phyloP scores from a whole-genome alignment of 1,284 basidiomycete species.

The Lentinula novae-zelandiae region DNA sequence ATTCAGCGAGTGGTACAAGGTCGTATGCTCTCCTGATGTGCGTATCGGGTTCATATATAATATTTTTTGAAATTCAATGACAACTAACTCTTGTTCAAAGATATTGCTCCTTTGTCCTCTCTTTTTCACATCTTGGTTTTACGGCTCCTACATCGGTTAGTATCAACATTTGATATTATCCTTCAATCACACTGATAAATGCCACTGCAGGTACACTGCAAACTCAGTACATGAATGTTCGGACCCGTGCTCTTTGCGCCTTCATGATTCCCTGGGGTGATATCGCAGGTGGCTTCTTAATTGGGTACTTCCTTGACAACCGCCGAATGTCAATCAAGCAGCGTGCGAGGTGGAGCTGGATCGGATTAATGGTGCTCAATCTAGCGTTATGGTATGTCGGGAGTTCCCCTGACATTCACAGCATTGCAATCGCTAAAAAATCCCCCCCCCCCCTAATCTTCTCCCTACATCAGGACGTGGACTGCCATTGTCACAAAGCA shows the following conservation, averaged over 20 bases:
- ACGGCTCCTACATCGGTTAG: constrained; percentile 27
- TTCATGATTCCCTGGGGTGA: constrained; percentile 29
- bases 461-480: constrained; percentile 24
- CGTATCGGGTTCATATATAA: background rate
- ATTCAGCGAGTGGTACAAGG: constrained; percentile 24
- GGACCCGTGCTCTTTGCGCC: constrained; percentile 27
- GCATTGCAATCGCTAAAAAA: no score
- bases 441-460: background rate
- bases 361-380: constrained; percentile 27
- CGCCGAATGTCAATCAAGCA: constrained; percentile 27
- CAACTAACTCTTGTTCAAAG: constrained; percentile 12
- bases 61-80: background rate
- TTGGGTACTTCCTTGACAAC: constrained; percentile 30
- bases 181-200: background rate
- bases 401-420: background rate
- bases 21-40: constrained; percentile 25
- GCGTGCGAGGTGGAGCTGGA: constrained; percentile 27
- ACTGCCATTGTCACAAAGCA: constrained; percentile 30
- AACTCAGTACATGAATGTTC: constrained; percentile 30
- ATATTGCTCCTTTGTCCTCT: constrained; percentile 29
- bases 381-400: constrained; percentile 24
- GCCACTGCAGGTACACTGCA: constrained; percentile 23
- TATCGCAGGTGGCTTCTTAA: constrained; percentile 28
- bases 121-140: constrained; percentile 33
- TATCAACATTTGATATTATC: background rate